These are phyloP conservation scores for Fallopia convolvulus DNA, from an alignment of 148 eudicot species.

Conservation along the genomic window DNA sequence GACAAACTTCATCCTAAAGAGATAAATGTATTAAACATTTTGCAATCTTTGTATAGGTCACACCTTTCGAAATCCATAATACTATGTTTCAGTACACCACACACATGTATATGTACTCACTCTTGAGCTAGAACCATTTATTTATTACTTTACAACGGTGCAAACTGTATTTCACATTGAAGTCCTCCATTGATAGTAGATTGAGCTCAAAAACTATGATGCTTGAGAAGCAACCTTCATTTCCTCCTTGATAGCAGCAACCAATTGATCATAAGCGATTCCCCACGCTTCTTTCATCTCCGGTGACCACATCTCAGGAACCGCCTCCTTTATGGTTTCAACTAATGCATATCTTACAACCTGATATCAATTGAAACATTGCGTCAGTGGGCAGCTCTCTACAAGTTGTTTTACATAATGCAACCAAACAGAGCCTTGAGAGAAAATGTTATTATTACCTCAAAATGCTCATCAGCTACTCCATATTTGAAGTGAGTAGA, in stretches of 20 bases:
- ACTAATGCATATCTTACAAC: slow-evolving; percentile 76
- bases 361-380: slow-evolving; percentile 16
- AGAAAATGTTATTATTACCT: slow-evolving; percentile 31
- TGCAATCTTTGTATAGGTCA: not conserved
- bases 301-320: slow-evolving; percentile 76
- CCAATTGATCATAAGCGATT: slow-evolving; percentile 72
- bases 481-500: slow-evolving; percentile 59
- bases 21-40: not conserved
- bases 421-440: not conserved
- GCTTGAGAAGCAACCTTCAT: slow-evolving; percentile 31
- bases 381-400: not conserved
- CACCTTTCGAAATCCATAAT: not conserved
- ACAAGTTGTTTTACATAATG: not conserved
- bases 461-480: slow-evolving; percentile 84
- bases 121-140: not conserved
- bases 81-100: not conserved
- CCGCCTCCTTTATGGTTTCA: slow-evolving; percentile 77
- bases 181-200: not conserved
- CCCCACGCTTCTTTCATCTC: slow-evolving; percentile 90
- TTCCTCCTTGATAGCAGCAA: slow-evolving; percentile 66
- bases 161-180: not conserved
- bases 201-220: not conserved
- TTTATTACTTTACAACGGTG: not conserved
- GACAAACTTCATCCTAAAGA: not conserved
- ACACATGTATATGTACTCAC: not conserved